These are phyloP conservation scores for Cutaneotrichosporon dermatis DNA, from an alignment of 1,284 basidiomycete species.

Conservation along the genomic window DNA sequence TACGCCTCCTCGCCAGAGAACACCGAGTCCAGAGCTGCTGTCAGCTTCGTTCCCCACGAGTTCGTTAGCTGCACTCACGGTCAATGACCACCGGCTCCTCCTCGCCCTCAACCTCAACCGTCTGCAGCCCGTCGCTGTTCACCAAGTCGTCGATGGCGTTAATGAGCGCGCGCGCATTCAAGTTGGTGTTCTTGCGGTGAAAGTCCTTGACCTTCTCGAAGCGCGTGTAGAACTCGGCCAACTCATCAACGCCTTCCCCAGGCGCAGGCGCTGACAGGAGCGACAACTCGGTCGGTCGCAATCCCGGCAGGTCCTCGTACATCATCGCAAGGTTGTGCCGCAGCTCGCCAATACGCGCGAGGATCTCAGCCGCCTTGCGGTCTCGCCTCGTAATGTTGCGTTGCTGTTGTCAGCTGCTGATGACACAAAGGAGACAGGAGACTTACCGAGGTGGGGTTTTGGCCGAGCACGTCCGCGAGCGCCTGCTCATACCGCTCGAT, in stretches of 20 bases:
- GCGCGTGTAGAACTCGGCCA: conserved; percentile 89
- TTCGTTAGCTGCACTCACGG: conserved; percentile 45
- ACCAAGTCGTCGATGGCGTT: conserved; percentile 71
- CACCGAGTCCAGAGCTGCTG: conserved; percentile 71
- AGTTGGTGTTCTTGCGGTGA: conserved; percentile 89
- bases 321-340: conserved; percentile 61
- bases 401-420: conserved; percentile 34
- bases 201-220: conserved; percentile 93
- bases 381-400: conserved; percentile 65
- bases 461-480: conserved; percentile 53
- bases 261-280: conserved; percentile 51
- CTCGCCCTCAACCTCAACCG: conserved; percentile 55
- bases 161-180: conserved; percentile 71
- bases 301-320: conserved; percentile 66
- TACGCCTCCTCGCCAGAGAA: conserved; percentile 96
- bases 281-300: conserved; percentile 49
- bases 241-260: conserved; percentile 59
- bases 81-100: conserved; percentile 61
- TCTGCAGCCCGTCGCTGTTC: conserved; percentile 44
- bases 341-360: conserved; percentile 73
- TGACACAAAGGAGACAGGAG: conserved; percentile 14
- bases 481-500: conserved; percentile 75
- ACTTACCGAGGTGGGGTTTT: conserved; percentile 47
- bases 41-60: conserved; percentile 31
- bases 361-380: conserved; percentile 78